phyloP scores from a whole-genome alignment of 2,329 filamentous ascomycete species.

The Colletotrichum musae region DNA sequence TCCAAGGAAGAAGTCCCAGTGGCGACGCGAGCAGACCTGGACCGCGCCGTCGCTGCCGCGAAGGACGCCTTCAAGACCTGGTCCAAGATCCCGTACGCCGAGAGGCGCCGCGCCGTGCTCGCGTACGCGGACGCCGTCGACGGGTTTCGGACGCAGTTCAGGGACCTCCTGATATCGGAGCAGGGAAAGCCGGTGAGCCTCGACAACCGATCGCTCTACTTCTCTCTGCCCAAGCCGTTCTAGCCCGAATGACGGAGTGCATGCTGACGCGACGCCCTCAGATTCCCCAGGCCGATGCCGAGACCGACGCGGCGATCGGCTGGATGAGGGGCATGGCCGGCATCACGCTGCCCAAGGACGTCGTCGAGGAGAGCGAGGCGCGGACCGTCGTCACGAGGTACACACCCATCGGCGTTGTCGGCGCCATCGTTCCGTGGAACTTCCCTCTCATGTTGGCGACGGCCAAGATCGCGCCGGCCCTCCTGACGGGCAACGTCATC shows the following conservation, averaged over 20 bases:
- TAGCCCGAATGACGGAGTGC: too few species aligned
- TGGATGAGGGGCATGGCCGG: constrained; percentile 50
- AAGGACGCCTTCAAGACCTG: constrained; percentile 48
- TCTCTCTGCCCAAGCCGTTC: background rate
- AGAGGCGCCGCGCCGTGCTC: constrained; percentile 44
- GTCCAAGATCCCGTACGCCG: constrained; percentile 45
- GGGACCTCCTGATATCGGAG: constrained; percentile 46
- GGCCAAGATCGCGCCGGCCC: constrained; percentile 69
- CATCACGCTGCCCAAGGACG: constrained; percentile 53
- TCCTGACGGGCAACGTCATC: constrained; percentile 69
- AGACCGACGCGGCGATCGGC: constrained; percentile 45
- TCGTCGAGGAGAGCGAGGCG: constrained; percentile 56
- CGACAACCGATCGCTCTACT: background rate
- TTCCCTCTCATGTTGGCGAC: constrained; percentile 67
- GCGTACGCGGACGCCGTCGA: constrained; percentile 47
- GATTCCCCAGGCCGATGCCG: constrained; percentile 44
- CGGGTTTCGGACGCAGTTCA: constrained; percentile 41
- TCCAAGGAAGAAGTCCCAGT: constrained; percentile 56
- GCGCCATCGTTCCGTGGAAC: constrained; percentile 68
- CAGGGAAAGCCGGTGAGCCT: constrained; percentile 48
- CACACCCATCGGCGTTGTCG: constrained; percentile 57
- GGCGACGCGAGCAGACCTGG: constrained; percentile 47
- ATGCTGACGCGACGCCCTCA: background rate
- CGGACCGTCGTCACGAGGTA: constrained; percentile 52
- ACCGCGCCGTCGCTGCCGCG: constrained; percentile 48